A percentile compares a stretch with the other conserved stretches of the same genome.
phyloP scores from a whole-genome alignment of 257 asterid species.

The Fraxinus pennsylvanica region DNA sequence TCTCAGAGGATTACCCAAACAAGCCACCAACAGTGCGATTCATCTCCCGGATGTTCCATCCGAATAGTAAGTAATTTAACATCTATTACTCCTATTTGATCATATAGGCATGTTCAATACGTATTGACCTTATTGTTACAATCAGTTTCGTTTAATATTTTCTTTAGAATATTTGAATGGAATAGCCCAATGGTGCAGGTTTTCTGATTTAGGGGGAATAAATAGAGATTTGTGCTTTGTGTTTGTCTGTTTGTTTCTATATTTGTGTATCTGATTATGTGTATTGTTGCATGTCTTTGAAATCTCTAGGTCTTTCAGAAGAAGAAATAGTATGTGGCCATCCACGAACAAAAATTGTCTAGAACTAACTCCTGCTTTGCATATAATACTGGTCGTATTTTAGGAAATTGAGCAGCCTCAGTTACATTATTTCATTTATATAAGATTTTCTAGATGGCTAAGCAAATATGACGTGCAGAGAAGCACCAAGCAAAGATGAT shows the following conservation, averaged over 20 bases:
- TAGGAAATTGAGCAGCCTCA: background rate
- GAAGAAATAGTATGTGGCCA: background rate
- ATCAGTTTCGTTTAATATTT: no score
- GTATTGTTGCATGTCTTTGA: no score
- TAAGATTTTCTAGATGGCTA: background rate
- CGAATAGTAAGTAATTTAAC: slow-evolving; percentile 75
- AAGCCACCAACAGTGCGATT: slow-evolving; percentile 94
- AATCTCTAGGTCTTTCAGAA: no score
- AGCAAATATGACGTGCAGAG: background rate
- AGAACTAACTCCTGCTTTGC: background rate
- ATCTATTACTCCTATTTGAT: no score
- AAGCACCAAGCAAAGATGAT: no score
- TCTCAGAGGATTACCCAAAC: slow-evolving; percentile 89
- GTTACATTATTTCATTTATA: background rate
- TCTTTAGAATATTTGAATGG: no score
- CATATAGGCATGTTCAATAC: no score
- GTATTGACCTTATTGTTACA: no score
- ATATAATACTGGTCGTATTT: no score
- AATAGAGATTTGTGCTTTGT: no score
- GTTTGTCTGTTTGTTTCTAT: background rate
- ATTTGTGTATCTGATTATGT: no score
- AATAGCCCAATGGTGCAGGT: background rate
- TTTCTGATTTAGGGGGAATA: background rate
- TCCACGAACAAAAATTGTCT: background rate
- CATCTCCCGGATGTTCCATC: slow-evolving; percentile 94